These are phyloP conservation scores for Microcera coccophila DNA, from an alignment of 2,329 filamentous ascomycete genomes.

Conservation along the genomic window DNA sequence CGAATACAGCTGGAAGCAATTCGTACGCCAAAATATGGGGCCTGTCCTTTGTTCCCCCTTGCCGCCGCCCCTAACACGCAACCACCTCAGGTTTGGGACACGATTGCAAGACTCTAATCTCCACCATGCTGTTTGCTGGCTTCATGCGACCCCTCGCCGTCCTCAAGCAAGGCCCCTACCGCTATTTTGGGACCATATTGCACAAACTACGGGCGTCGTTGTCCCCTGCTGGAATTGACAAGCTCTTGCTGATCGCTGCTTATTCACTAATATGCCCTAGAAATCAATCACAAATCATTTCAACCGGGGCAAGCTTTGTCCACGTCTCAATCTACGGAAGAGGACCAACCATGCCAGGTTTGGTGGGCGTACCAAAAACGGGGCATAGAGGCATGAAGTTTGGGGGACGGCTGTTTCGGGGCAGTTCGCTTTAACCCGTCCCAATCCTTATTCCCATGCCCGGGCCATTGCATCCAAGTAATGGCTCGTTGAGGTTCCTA, in stretches of 20 bases:
- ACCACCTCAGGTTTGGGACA: conserved; percentile 2
- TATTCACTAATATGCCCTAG: not conserved
- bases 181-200: too few species aligned
- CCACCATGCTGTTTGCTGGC: too few species aligned
- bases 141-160: too few species aligned
- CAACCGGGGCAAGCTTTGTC: not conserved
- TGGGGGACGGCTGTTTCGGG: not conserved
- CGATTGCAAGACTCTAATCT: not conserved
- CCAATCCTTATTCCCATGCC: not conserved
- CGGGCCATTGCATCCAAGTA: too few species aligned
- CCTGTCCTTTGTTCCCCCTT: too few species aligned
- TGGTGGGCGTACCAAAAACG: too few species aligned
- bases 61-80: conserved; percentile 7
- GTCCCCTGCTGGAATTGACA: not conserved
- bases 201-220: not conserved
- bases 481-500: conserved; percentile 1
- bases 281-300: too few species aligned
- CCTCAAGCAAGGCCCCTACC: too few species aligned
- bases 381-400: too few species aligned
- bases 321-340: too few species aligned
- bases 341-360: not conserved
- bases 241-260: not conserved
- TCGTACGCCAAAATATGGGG: too few species aligned
- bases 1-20: too few species aligned
- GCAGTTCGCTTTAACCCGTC: not conserved